Conservation (phyloP, 139 green algal species). For the Volvox reticuliferus region DNA sequence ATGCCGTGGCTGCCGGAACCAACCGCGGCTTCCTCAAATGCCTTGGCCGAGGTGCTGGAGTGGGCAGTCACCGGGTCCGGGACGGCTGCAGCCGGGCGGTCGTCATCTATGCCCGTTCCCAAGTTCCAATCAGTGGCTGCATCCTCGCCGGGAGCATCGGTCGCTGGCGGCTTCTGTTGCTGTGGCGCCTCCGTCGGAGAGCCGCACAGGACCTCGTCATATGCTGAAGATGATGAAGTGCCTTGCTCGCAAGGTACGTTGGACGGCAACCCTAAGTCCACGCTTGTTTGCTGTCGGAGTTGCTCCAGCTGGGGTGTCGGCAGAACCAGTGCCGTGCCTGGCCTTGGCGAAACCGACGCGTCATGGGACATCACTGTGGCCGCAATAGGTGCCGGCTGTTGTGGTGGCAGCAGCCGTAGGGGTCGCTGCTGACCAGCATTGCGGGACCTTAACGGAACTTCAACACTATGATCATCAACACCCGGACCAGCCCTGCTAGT, state of each 20-base stretch:
- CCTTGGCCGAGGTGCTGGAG: not conserved
- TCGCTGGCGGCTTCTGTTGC: not conserved
- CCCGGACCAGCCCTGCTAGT: too few relatives aligned
- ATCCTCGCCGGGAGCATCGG: not conserved
- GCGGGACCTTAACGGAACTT: not conserved
- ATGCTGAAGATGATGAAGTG: not conserved
- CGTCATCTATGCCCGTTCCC: too few relatives aligned
- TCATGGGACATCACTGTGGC: not conserved
- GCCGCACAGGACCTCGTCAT: conserved; percentile 33
- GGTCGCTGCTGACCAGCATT: not conserved
- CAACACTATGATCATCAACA: too few relatives aligned
- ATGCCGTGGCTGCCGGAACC: not conserved
- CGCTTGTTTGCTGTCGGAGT: not conserved
- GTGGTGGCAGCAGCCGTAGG: conserved; percentile 9
- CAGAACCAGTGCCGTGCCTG: not conserved
- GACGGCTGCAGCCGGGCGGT: too few relatives aligned
- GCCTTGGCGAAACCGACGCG: not conserved
- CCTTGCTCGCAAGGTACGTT: not conserved
- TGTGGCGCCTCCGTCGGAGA: not conserved
- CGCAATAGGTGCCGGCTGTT: not conserved
- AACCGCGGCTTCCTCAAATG: not conserved
- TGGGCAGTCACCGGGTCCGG: too few relatives aligned
- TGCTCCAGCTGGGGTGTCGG: not conserved
- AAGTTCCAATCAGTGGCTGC: too few relatives aligned
- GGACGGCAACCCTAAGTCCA: not conserved